Base-by-base conservation (phyloP, 805 yeast species). In the Candida sonorensis region DNA sequence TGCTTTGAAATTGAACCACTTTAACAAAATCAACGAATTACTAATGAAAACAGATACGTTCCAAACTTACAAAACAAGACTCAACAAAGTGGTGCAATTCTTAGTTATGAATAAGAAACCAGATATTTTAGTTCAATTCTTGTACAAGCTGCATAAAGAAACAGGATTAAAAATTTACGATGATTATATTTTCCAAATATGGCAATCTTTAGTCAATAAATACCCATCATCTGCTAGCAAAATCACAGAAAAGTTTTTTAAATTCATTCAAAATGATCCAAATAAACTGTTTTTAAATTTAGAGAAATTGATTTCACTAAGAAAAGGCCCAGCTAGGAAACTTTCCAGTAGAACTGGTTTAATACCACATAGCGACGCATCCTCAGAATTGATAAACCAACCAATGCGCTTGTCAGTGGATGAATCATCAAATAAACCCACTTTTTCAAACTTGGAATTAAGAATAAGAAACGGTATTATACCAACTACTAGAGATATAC, bases 71-170 rank as follows among this genome's bases (percentile, higher is more conserved):
- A n/a, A 21, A 10, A 18, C 13, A 2, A 29, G 46, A 29, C 13
- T 47, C 19, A 30, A 26, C 10, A 31, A 29, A 12, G 29, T 54
- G 2, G 17, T 48, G 2, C 33, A 37, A 14, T 38, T 44, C 38
- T 21, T 51, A 10, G 45, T 35, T 13, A 29, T 30, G 10, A 29
- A 39, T 13, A 30, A 36, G 12, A 38, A 42, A 11, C 50, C 58
- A 2, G 49, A 48, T 7, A 24, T 45, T 4, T 36, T 50, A 16
- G 38, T 45, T 10, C 22, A 31, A 11, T 30, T 54, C 11, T 29
- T 53, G 38, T 18, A 44, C 33, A 38, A 49, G 56, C 15, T 56
- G 50, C 34, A 54, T 47, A n/a, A 46, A 43, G 44, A 54, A 12
- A 23, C 36, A 5, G 40, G 38, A 4, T 33, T 45, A n/a, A 29